Conservation (phyloP, 2,329 filamentous ascomycete genomes). For the Phialophora chinensis region DNA sequence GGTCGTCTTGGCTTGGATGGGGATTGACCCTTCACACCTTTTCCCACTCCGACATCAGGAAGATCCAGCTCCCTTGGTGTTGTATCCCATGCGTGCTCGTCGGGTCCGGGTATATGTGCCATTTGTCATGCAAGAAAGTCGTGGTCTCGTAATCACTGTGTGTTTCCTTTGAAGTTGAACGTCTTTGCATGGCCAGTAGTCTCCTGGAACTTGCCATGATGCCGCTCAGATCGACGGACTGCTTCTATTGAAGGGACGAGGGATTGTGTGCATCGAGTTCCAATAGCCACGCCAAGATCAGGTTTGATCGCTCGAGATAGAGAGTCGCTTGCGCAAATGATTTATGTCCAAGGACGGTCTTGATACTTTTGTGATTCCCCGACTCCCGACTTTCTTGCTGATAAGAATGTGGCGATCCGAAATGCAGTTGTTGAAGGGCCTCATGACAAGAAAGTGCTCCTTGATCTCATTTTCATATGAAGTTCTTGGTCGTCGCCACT, state of each 20-base stretch:
- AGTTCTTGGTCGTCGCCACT: constrained; percentile 31
- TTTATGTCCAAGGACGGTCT: constrained; percentile 1
- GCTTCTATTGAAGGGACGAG: not conserved
- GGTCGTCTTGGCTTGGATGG: not conserved
- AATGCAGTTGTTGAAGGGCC: not conserved
- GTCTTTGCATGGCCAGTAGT: not conserved
- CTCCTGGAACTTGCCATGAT: not conserved
- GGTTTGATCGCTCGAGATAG: not conserved
- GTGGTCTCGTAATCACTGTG: constrained; percentile 7
- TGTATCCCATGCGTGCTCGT: not conserved
- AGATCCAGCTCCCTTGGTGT: constrained; percentile 6
- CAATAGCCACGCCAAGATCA: not conserved
- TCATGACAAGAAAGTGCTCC: not conserved
- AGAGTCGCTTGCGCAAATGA: constrained; percentile 1
- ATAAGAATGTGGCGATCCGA: not conserved
- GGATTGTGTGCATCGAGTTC: not conserved
- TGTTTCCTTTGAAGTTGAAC: not conserved
- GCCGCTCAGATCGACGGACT: not conserved
- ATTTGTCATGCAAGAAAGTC: not conserved
- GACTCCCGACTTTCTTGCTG: not conserved
- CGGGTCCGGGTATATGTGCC: not conserved
- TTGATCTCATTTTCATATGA: constrained; percentile 19
- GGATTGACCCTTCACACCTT: not conserved
- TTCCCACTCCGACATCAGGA: not conserved
- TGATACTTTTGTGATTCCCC: constrained; percentile 1